Evolutionary conservation across 192 early-diverging fungal genomes (phyloP).

Genomic region (Kickxella alabastrina): DNA sequence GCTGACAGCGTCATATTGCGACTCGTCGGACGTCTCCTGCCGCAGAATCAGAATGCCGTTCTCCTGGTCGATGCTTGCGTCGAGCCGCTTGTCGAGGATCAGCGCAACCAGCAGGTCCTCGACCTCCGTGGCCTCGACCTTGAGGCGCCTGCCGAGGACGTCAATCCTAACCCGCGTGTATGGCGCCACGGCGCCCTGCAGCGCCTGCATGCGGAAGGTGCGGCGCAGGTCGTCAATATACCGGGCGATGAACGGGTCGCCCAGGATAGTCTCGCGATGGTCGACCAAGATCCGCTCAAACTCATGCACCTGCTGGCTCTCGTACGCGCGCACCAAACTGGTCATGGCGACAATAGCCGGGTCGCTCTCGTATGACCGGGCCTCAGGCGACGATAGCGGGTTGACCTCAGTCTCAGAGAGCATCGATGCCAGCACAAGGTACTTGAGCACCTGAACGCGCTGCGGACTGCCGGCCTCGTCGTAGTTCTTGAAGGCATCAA

Average conservation of each 20-base stretch:
- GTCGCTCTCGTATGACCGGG: constrained; percentile 94
- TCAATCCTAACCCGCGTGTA: constrained; percentile 88
- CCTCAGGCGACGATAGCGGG: constrained; percentile 96
- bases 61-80: constrained; percentile 88
- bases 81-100: constrained; percentile 84
- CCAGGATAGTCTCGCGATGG: constrained; percentile 73
- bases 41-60: constrained; percentile 42
- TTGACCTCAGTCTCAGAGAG: constrained; percentile 93
- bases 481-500: constrained; percentile 97
- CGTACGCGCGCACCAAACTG: constrained; percentile 84
- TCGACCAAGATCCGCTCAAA: constrained; percentile 83
- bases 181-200: constrained; percentile 79
- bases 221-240: constrained; percentile 91
- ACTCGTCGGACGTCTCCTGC: constrained; percentile 30
- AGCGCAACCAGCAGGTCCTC: constrained; percentile 83
- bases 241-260: constrained; percentile 81
- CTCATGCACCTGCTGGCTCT: constrained; percentile 77
- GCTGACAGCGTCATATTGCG: constrained; percentile 35
- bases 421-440: constrained; percentile 95
- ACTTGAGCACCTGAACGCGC: constrained; percentile 91
- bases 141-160: constrained; percentile 78
- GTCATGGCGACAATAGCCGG: constrained; percentile 92
- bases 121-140: constrained; percentile 70
- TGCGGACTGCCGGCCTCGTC: constrained; percentile 94
- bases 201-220: constrained; percentile 89